Evolutionary conservation across 768 basidiomycete species (phyloP), one percentile per base, ranked within the genome.

Genomic region (Naematelia encephala): DNA sequence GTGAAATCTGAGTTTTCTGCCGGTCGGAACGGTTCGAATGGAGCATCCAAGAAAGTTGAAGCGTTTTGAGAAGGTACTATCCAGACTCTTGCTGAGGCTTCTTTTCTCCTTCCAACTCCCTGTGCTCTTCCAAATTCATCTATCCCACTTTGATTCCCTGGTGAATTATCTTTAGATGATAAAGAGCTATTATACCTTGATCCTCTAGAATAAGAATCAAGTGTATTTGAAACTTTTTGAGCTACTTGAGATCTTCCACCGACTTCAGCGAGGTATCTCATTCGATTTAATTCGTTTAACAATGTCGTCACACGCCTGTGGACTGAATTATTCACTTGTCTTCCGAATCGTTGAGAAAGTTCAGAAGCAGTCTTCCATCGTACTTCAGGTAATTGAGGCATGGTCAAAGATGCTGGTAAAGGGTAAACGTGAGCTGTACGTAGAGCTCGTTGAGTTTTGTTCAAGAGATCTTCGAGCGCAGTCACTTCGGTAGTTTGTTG

Each of bases 31-130:
- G 3, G 56, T 46, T 51, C 28, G 23, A 54, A 45, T 19, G 51
- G 54, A 1, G 21, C 49, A 19, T 59, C 56, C 4, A 61, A 28
- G 12, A 53, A 49, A 16, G 21, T 29, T 25, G 29, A 22, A 3
- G 62, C 23, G 13, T 44, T 14, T 56, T 56, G 14, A 57, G 60
- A 59, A 12, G 75, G 73, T 60, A 96, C 88, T 80, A 94, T 87
- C 93, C 93, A 98, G 8, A 93, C 91, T 39, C 90, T 84, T 30
- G 93, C 91, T 0, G 87, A 80, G 67, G 89, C 90, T 60, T 90
- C 90, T 79, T 98, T 98, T 64, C 93, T 83, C 77, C 85, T 84
- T 39, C 93, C 93, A 50, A 88, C 72, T 0, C 89, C 89, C 72
- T 90, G 90, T n/a, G 87, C 86, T 58, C 93, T 82, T n/a, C 91